Percentiles rank a stretch among this genome's conserved stretches.
Evolutionary conservation across 352 stramenopile species (phyloP).

Genomic region (Thalassiosira mediterranea): DNA sequence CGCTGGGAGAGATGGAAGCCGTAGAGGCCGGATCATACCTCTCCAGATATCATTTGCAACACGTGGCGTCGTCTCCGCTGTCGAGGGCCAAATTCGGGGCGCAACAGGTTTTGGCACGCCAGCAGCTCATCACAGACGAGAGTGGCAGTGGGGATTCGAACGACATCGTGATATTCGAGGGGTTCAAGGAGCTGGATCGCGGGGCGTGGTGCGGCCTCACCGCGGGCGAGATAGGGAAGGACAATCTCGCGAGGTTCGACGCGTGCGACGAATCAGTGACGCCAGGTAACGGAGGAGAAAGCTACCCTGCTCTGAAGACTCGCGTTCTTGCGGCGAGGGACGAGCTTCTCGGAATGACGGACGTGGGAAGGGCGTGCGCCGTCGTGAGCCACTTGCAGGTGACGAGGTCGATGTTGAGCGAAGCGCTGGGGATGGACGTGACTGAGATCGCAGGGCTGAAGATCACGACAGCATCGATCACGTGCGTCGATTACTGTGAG

Average conservation of each 20-base stretch:
- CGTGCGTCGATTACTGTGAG: conserved; percentile 78
- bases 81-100: conserved; percentile 72
- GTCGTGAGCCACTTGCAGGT: conserved; percentile 84
- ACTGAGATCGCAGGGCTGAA: conserved; percentile 68
- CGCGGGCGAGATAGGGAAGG: conserved; percentile 75
- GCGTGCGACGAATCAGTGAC: conserved; percentile 79
- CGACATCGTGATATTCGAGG: conserved; percentile 60
- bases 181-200: conserved; percentile 80
- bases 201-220: conserved; percentile 59
- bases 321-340: conserved; percentile 70
- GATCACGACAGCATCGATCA: conserved; percentile 78
- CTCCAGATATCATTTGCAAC: conserved; percentile 66
- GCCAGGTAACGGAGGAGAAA: conserved; percentile 76
- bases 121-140: conserved; percentile 26
- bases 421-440: conserved; percentile 72
- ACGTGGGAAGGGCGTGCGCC: conserved; percentile 59
- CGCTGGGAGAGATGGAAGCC: conserved; percentile 77
- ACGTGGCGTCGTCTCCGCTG: conserved; percentile 71
- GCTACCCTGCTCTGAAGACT: conserved; percentile 72
- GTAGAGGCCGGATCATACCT: conserved; percentile 72
- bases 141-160: conserved; percentile 22
- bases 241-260: conserved; percentile 75
- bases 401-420: conserved; percentile 76
- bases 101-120: conserved; percentile 50
- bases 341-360: conserved; percentile 60